Evolutionary conservation across 257 asterid species (phyloP), one percentile per base, ranked within the genome.

Genomic region (Penstemon davidsonii): DNA sequence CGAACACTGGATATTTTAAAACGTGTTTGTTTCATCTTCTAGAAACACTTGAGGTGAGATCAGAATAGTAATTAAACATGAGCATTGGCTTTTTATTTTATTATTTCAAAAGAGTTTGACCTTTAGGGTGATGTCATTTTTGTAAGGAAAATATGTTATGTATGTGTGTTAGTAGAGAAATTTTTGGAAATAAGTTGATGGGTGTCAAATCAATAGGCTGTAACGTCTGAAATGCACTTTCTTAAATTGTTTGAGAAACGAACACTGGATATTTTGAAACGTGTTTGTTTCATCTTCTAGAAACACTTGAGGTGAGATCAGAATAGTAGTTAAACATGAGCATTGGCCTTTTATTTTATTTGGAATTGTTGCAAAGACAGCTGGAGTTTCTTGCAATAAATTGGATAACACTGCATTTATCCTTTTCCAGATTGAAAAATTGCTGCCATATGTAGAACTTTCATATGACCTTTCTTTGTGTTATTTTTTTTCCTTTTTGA

Each of bases 281-380:
- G 54, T 49, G 18, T 49, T 49, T 49, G 54, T 49, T 10, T 49
- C 18, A 15, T 49, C n/a, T 49, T 49, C 3, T 5, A 9, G 15
- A 15, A 49, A 49, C 11, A 49, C 18, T 49, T 13, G 18, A 10
- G 54, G 4, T 12, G 54, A 49, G 3, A 49, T 15, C 13, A 49
- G 1, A 49, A 49, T 49, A 49, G n/a, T 15, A 49, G 8, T 49
- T 49, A 9, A 49, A 46, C 52, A 6, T 13, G 54, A 15, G 54
- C 54, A 49, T 9, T 8, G 8, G 15, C 54, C 54, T 49, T 49
- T 49, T 49, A 4, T 9, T 12, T 9, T 49, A 54, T 46, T 40
- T 63, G 33, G 66, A 41, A 52, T 66, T 1, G 13, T 55, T 62
- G 57, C 18, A 52, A 63, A 66, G 68, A 62, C 57, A 36, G 4